Conservation (phyloP, 305 asterid species). For the Fraxinus angustifolia region DNA sequence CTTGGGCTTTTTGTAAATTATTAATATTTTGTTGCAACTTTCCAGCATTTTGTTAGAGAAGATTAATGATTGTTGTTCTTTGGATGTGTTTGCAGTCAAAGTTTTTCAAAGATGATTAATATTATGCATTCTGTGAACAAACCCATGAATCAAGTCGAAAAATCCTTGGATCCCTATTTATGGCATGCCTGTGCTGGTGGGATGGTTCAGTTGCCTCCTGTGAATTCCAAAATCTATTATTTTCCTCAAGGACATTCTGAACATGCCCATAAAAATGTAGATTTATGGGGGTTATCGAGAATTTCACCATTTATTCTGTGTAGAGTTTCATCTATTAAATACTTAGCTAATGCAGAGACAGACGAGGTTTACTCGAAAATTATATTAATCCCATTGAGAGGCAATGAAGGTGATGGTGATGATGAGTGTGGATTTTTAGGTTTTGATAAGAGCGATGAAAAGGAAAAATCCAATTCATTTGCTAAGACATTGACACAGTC, state of each 20-base stretch:
- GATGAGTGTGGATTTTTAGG: conserved; percentile 38
- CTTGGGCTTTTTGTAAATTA: neutral
- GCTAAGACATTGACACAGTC: conserved; percentile 90
- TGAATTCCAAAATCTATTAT: conserved; percentile 58
- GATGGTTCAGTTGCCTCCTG: conserved; percentile 65
- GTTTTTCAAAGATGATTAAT: conserved; percentile 44
- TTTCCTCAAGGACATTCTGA: conserved; percentile 90
- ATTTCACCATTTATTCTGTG: conserved; percentile 56
- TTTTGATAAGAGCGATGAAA: conserved; percentile 42
- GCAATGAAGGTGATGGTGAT: conserved; percentile 36
- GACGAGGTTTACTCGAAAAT: conserved; percentile 77
- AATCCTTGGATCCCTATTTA: conserved; percentile 63
- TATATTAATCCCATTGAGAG: conserved; percentile 44
- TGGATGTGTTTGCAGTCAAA: conserved; percentile 1
- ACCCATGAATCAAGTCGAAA: conserved; percentile 51
- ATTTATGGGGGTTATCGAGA: conserved; percentile 49
- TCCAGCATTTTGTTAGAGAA: neutral
- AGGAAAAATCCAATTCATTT: conserved; percentile 63
- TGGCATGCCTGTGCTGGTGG: conserved; percentile 97
- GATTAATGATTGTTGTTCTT: neutral
- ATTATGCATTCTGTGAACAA: conserved; percentile 49
- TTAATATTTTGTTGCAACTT: neutral
- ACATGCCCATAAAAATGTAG: conserved; percentile 46
- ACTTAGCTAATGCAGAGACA: conserved; percentile 65
- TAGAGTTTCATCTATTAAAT: conserved; percentile 49